Evolutionary conservation across 2,329 filamentous ascomycete genomes (phyloP).

Genomic region (Alternaria rosae): DNA sequence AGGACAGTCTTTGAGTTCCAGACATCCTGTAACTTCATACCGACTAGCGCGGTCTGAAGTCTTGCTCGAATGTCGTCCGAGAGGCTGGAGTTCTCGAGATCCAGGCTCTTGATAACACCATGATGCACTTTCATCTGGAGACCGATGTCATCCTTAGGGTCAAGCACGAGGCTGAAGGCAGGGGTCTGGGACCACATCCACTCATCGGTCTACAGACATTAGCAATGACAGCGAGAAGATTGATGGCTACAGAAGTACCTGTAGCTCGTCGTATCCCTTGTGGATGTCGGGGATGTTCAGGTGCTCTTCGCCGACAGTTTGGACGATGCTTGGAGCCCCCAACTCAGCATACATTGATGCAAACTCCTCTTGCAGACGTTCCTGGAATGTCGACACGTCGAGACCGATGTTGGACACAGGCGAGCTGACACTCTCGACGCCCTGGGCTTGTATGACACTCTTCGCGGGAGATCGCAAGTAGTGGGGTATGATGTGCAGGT

Average conservation of each 20-base stretch:
- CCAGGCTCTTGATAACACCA: conserved; percentile 63
- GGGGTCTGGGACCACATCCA: conserved; percentile 91
- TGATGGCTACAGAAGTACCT: conserved; percentile 53
- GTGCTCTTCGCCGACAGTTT: conserved; percentile 62
- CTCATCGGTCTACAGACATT: conserved; percentile 62
- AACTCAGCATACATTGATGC: conserved; percentile 66
- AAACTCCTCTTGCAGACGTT: conserved; percentile 66
- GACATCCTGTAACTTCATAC: conserved; percentile 60
- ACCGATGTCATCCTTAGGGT: conserved; percentile 57
- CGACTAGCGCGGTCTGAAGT: conserved; percentile 34
- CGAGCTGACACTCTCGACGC: conserved; percentile 90
- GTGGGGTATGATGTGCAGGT: conserved; percentile 71
- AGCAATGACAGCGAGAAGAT: conserved; percentile 25
- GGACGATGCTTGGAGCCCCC: conserved; percentile 48
- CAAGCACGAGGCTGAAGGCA: conserved; percentile 69
- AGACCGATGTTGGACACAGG: conserved; percentile 80
- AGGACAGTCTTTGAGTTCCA: conserved; percentile 48
- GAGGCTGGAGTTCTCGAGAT: conserved; percentile 37
- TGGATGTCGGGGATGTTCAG: conserved; percentile 62
- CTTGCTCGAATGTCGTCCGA: conserved; percentile 18
- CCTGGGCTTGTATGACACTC: conserved; percentile 77
- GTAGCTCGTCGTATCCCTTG: conserved; percentile 69
- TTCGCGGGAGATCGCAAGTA: conserved; percentile 82
- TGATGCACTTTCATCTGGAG: conserved; percentile 54
- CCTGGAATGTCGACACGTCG: conserved; percentile 54